Conservation (phyloP, 805 yeast species). For the Saturnispora gosingensis region DNA sequence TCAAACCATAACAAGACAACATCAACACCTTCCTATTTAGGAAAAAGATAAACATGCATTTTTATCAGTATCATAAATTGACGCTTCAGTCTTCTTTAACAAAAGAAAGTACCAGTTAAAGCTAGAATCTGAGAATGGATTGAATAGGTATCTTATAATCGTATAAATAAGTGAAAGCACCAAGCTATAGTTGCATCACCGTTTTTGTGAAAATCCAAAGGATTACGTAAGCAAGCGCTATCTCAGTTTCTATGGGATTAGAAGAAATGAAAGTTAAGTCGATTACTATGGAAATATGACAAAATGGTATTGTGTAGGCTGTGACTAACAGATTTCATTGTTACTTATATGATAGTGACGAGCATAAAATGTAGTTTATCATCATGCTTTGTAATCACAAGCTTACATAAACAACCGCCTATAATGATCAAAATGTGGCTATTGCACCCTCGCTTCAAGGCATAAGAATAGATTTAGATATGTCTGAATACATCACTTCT, state of each 20-base stretch:
- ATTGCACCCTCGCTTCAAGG: neutral
- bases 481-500: neutral
- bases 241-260: neutral
- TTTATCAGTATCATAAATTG: neutral
- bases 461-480: neutral
- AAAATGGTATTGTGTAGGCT: neutral
- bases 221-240: neutral
- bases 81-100: neutral
- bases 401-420: too few relatives aligned
- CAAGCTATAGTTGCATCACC: neutral
- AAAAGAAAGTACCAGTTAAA: neutral
- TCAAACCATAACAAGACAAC: neutral
- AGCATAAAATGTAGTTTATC: neutral
- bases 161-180: neutral
- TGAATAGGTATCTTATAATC: neutral
- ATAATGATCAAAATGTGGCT: neutral
- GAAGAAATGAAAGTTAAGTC: neutral
- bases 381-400: neutral
- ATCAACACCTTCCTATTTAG: constrained; percentile 1
- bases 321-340: neutral
- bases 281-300: constrained; percentile 1
- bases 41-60: neutral
- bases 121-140: too few relatives aligned
- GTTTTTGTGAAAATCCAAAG: neutral
- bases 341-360: neutral